Base-by-base conservation (phyloP, 106 monocot species). In the Apostasia ramifera region DNA sequence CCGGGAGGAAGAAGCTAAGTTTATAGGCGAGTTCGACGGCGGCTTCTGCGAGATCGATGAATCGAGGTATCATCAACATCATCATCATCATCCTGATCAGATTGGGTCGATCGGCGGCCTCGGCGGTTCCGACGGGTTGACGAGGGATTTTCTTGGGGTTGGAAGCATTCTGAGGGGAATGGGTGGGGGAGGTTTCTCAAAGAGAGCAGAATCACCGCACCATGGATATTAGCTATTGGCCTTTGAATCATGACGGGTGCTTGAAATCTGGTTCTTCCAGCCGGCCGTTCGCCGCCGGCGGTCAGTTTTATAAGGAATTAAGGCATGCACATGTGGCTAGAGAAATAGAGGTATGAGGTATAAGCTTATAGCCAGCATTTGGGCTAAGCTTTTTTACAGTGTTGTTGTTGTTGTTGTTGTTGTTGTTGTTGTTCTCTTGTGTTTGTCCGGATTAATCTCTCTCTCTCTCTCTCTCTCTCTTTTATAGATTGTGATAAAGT, bases 101-200 rank as follows among this genome's bases (percentile, higher is more conserved):
- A 26, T 26, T 26, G 26, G 26, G 26, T 26, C 26, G 26, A 26
- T 26, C 26, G 67, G 52, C 66, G 26, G 50, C 15, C 45, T 66
- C 14, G 42, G 71, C 15, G 70, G 64, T 54, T 85, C 84, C 1
- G 82, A 81, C 38, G 66, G 86, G 55, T 57, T 86, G 3, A 86
- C 86, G 1, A 76, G 86, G 40, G 86, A 86, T 66, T 86, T 86
- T n/a, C 86, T 86, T 11, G 86, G 86, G 14, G 86, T 86, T 37
- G 82, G 79, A 0, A 73, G 78, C 47, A 72, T 80, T 65, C 72
- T 79, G 43, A 76, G 72, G 38, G 61, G 26, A 26, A 26, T 26
- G 26, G 26, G 26, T 26, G 26, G 26, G 26, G 26, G 26, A 26
- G 26, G 26, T 76, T 2, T 45, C 74, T 13, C 74, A 66, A 50